Percentiles rank a stretch among this genome's conserved stretches.
Evolutionary conservation across 306 rosid genomes (phyloP).

Genomic region (Ceratonia siliqua): DNA sequence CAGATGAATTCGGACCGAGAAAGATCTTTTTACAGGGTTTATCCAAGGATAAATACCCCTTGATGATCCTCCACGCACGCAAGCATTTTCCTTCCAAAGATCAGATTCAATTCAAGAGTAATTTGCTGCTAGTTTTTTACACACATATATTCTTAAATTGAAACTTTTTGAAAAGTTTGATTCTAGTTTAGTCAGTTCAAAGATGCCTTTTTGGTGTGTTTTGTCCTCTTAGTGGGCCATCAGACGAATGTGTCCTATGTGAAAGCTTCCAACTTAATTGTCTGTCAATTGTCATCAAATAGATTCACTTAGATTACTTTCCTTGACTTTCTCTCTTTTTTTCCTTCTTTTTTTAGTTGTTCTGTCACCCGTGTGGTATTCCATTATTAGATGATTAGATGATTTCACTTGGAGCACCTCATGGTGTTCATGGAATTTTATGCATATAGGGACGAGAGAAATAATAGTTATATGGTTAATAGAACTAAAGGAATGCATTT

Average conservation of each 20-base stretch:
- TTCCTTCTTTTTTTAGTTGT: not conserved
- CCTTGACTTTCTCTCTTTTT: slow-evolving; percentile 14
- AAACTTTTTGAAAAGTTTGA: not conserved
- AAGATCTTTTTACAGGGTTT: slow-evolving; percentile 79
- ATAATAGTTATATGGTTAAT: not conserved
- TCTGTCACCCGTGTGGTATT: not conserved
- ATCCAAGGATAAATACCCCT: slow-evolving; percentile 51
- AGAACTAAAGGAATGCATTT: not conserved
- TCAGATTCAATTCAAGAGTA: slow-evolving; percentile 86
- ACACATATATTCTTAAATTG: not conserved
- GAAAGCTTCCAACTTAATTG: slow-evolving; percentile 18
- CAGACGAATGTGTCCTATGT: not conserved
- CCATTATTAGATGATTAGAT: not conserved
- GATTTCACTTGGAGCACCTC: not conserved
- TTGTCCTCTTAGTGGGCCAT: slow-evolving; percentile 38
- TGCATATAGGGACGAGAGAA: not conserved
- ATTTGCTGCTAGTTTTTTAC: not conserved
- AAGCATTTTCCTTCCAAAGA: slow-evolving; percentile 81
- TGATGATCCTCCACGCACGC: slow-evolving; percentile 56
- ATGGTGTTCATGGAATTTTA: not conserved
- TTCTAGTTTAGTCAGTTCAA: slow-evolving; percentile 27
- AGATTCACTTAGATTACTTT: slow-evolving; percentile 18
- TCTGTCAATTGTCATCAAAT: not conserved
- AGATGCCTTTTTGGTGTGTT: slow-evolving; percentile 36
- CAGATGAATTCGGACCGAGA: slow-evolving; percentile 62